These are phyloP conservation scores for Aspergillus sp. DNA, from an alignment of 2,329 filamentous ascomycete species.

Conservation along the genomic window DNA sequence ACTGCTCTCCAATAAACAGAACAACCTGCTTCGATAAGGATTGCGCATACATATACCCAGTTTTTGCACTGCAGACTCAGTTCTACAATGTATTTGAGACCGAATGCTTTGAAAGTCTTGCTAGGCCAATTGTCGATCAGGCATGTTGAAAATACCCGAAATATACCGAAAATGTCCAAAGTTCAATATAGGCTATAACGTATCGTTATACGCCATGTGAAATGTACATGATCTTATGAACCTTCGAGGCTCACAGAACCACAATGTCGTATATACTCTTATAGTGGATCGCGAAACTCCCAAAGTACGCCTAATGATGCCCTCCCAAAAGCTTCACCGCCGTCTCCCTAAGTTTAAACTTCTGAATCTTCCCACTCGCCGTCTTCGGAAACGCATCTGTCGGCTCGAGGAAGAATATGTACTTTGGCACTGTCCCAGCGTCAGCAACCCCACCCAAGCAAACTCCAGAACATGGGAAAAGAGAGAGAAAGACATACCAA, in stretches of 20 bases:
- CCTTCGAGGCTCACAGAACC: not conserved
- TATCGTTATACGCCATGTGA: not conserved
- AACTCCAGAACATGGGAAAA: not conserved
- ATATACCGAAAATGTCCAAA: not conserved
- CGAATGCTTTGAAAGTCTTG: not conserved
- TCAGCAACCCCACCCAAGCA: not conserved
- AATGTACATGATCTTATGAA: not conserved
- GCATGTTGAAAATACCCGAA: not conserved
- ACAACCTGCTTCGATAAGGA: not conserved
- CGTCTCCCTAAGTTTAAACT: constrained; percentile 76
- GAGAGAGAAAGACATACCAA: constrained; percentile 47
- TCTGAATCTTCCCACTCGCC: constrained; percentile 94
- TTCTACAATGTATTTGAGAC: not conserved
- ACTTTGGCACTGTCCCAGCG: constrained; percentile 64
- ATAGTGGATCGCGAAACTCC: not conserved
- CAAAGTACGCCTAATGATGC: not conserved
- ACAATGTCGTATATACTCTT: not conserved
- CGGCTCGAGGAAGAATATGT: constrained; percentile 73
- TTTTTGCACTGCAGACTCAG: not conserved
- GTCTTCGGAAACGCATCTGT: constrained; percentile 82
- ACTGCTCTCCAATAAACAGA: not conserved
- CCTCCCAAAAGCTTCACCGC: constrained; percentile 53
- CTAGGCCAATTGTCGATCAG: not conserved
- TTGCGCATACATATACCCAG: not conserved
- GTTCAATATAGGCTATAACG: not conserved